These are phyloP conservation scores for Babesia divergens DNA, from an alignment of 169 alveolate species.

Conservation along the genomic window DNA sequence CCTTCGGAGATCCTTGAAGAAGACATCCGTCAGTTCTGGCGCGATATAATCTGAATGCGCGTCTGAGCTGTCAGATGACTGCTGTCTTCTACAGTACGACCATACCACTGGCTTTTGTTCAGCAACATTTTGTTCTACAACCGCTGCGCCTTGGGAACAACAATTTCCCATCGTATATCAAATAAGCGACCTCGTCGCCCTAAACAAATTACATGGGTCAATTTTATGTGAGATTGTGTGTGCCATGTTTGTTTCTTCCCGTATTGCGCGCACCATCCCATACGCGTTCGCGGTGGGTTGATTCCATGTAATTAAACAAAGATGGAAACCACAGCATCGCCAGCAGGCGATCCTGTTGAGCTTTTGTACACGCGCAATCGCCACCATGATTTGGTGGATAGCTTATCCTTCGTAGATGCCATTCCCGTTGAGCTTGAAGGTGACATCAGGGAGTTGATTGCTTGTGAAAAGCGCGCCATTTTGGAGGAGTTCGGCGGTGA, in stretches of 20 bases:
- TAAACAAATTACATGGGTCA: neutral
- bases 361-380: slow-evolving; percentile 15
- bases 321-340: neutral
- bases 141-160: neutral
- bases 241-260: neutral
- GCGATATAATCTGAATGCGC: slow-evolving; percentile 13
- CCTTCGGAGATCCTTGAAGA: slow-evolving; percentile 5
- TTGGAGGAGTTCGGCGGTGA: slow-evolving; percentile 37
- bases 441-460: slow-evolving; percentile 30
- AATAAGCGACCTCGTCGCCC: no score
- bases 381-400: slow-evolving; percentile 49
- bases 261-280: neutral
- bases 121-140: neutral
- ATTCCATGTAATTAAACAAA: no score
- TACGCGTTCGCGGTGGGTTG: no score
- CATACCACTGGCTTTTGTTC: neutral
- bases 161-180: slow-evolving; percentile 9
- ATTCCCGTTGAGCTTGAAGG: slow-evolving; percentile 52
- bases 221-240: neutral
- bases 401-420: slow-evolving; percentile 48
- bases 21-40: slow-evolving; percentile 49
- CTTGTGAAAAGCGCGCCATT: slow-evolving; percentile 32
- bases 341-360: neutral
- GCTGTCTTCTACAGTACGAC: neutral
- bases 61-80: neutral